These are phyloP conservation scores for Knufia petricola DNA, from an alignment of 2,329 filamentous ascomycete species.

Conservation along the genomic window DNA sequence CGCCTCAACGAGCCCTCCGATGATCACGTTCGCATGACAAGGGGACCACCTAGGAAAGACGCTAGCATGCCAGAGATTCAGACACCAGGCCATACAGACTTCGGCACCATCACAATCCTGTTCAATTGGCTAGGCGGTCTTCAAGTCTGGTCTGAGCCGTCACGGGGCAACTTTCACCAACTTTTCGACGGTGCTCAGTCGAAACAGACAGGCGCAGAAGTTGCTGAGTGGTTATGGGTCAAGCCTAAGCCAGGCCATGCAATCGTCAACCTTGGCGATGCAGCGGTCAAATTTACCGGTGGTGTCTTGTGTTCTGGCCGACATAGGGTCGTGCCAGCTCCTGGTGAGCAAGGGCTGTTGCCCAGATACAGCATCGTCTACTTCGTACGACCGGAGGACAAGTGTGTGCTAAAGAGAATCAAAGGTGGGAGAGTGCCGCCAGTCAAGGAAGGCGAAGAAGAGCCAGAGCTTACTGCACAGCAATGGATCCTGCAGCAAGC, in stretches of 20 bases:
- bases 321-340: conserved; percentile 44
- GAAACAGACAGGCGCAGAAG: background rate
- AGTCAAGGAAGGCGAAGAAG: conserved; percentile 19
- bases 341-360: conserved; percentile 36
- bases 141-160: conserved; percentile 27
- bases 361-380: conserved; percentile 47
- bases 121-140: conserved; percentile 25
- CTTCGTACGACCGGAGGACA: conserved; percentile 43
- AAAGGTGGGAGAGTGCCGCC: conserved; percentile 30
- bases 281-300: conserved; percentile 37
- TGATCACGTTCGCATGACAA: conserved; percentile 42
- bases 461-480: conserved; percentile 29
- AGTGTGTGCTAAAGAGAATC: conserved; percentile 33
- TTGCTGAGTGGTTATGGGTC: conserved; percentile 36
- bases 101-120: conserved; percentile 28
- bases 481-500: conserved; percentile 32
- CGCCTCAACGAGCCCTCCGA: conserved; percentile 30
- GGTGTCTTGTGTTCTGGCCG: conserved; percentile 33
- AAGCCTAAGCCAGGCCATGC: conserved; percentile 30
- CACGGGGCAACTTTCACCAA: conserved; percentile 14
- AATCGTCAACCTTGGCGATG: conserved; percentile 28
- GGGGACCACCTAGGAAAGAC: conserved; percentile 20
- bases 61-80: conserved; percentile 19
- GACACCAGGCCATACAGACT: conserved; percentile 25
- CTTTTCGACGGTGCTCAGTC: conserved; percentile 2